Evolutionary conservation across 495 filamentous ascomycete species (phyloP), one percentile per base, ranked within the genome.

Genomic region (Aspergillus saccharolyticus): DNA sequence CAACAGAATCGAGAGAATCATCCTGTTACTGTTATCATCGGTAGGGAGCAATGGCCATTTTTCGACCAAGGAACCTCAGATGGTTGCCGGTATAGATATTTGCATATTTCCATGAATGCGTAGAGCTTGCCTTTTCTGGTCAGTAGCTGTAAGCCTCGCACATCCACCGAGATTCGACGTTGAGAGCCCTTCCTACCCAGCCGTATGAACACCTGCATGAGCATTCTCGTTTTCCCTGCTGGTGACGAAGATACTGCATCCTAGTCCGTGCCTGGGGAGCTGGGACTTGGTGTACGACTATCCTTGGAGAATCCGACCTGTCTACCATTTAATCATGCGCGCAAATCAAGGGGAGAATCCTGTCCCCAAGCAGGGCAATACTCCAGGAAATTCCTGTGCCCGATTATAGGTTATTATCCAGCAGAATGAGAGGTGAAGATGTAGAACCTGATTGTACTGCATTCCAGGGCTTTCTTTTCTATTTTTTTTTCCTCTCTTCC

Each of bases 31-130:
- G 25, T 28, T 28, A 9, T 28, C 57, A 56, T 44, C 44, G 46
- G 58, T 44, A 56, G 17, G 48, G 57, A 43, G 48, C 9, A 28
- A 28, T 45, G 39, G 56, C 60, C 55, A 48, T 56, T 59, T 58
- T 56, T 39, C 30, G 24, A 44, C 30, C 39, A 49, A 53, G 45
- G 39, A 48, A 54, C 59, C n/a, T n/a, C n/a, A n/a, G n/a, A n/a
- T 44, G 25, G 46, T 30, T 49, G n/a, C 17, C 33, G 43, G 33
- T 39, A 5, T 5, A 28, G 25, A 9, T 4, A 46, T 25, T 46
- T n/a, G 42, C 42, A 24, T n/a, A 16, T 19, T 21, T 20, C 46
- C 18, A 18, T 17, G 16, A 53, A 7, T 24, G 9, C 2, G 43
- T 15, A 1, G 8, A 45, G 43, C 43, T 45, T n/a, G 17, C n/a